Evolutionary conservation across 2,329 filamentous ascomycete genomes (phyloP).

Genomic region (Ceratocystis albifundus): DNA sequence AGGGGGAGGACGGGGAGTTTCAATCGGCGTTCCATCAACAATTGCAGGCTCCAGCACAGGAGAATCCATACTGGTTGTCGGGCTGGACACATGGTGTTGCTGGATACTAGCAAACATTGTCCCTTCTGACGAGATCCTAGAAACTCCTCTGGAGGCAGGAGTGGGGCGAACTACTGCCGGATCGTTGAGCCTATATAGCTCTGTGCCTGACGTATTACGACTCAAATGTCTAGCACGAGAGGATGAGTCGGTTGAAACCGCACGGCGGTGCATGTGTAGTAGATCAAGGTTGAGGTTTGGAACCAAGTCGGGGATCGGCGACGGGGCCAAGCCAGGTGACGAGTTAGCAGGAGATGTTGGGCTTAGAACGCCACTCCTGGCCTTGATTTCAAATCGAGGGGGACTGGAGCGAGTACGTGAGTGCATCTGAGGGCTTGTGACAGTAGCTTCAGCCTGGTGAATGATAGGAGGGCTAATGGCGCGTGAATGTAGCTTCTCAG

Average conservation of each 20-base stretch:
- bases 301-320: constrained; percentile 17
- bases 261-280: constrained; percentile 12
- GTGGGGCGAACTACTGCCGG: background rate
- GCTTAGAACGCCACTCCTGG: background rate
- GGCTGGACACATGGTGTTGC: background rate
- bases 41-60: constrained; percentile 14
- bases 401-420: constrained; percentile 18
- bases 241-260: constrained; percentile 17
- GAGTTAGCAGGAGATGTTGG: constrained; percentile 12
- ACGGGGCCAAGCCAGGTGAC: constrained; percentile 18
- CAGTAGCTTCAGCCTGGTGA: background rate
- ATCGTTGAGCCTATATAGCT: constrained; percentile 9
- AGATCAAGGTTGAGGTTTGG: constrained; percentile 14
- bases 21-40: constrained; percentile 20
- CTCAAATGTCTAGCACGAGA: constrained; percentile 12
- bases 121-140: background rate
- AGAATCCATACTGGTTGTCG: constrained; percentile 1
- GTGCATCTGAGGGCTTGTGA: background rate
- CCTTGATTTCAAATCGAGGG: constrained; percentile 15
- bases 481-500: constrained; percentile 19
- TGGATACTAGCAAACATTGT: background rate
- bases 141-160: background rate
- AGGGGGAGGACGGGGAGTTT: constrained; percentile 17
- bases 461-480: constrained; percentile 15
- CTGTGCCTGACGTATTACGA: constrained; percentile 16